These are phyloP conservation scores for Musa schizocarpa DNA, from an alignment of 176 grass and related monocot genomes.

Conservation along the genomic window DNA sequence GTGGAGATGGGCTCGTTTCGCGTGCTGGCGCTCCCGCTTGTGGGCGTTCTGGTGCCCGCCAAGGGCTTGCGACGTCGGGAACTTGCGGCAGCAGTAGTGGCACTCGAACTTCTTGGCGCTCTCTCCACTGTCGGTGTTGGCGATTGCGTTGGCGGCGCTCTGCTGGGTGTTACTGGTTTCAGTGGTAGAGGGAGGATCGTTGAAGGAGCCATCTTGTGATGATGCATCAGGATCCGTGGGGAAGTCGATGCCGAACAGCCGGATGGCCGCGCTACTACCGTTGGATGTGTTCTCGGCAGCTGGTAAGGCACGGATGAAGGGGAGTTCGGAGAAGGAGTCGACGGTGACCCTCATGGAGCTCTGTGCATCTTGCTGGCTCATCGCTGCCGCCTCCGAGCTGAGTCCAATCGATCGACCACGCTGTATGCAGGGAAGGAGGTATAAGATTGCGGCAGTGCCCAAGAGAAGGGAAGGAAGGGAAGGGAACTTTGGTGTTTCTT, in stretches of 20 bases:
- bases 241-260: slow-evolving; percentile 70
- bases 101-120: slow-evolving; percentile 56
- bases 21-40: slow-evolving; percentile 55
- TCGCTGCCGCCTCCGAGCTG: background rate
- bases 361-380: background rate
- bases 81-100: slow-evolving; percentile 86
- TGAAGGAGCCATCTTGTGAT: slow-evolving; percentile 2
- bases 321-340: slow-evolving; percentile 7
- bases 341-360: background rate
- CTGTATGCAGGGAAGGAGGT: no score
- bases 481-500: background rate
- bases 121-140: background rate
- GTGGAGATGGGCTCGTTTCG: slow-evolving; percentile 67
- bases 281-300: background rate
- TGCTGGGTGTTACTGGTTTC: slow-evolving; percentile 4
- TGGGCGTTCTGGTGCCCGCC: slow-evolving; percentile 50
- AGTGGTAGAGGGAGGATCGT: slow-evolving; percentile 7
- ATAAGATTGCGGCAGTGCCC: background rate
- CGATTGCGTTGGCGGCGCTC: background rate
- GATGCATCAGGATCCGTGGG: slow-evolving; percentile 22
- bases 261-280: slow-evolving; percentile 22
- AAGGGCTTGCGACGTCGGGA: slow-evolving; percentile 61
- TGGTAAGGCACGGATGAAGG: background rate
- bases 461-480: background rate
- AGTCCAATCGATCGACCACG: no score